Conservation (phyloP, 257 asterid genomes). For the Jasminum sambac region DNA sequence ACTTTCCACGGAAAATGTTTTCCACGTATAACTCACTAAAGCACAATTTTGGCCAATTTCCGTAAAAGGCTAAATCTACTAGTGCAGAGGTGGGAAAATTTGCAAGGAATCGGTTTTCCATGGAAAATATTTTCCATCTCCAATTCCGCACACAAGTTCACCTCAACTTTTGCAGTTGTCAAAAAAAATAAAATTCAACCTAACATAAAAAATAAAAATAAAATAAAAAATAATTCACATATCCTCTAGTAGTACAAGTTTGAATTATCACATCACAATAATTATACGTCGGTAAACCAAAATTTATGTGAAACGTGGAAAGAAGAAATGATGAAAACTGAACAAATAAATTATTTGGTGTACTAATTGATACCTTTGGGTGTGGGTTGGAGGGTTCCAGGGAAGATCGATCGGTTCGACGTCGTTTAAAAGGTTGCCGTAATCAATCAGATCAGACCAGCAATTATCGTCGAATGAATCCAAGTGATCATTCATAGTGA, state of each 20-base stretch:
- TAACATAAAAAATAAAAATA: not conserved
- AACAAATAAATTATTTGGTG: not conserved
- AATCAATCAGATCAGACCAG: slow-evolving; percentile 46
- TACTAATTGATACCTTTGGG: slow-evolving; percentile 24
- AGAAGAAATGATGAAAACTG: not conserved
- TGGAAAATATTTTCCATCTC: too few species aligned
- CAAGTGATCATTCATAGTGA: slow-evolving; percentile 29
- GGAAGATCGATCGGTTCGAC: slow-evolving; percentile 25
- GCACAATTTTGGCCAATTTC: too few species aligned
- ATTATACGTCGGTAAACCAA: not conserved
- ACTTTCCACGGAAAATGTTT: too few species aligned
- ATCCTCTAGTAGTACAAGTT: too few species aligned
- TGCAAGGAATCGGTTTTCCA: too few species aligned
- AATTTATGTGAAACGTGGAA: not conserved
- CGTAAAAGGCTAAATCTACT: too few species aligned
- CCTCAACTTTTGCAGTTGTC: not conserved
- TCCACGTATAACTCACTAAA: too few species aligned
- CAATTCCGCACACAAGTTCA: too few species aligned
- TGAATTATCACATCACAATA: not conserved
- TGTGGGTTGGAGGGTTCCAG: slow-evolving; percentile 25
- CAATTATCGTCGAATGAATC: slow-evolving; percentile 37
- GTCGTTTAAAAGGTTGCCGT: slow-evolving; percentile 39
- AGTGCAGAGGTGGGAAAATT: too few species aligned
- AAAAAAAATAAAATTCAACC: not conserved
- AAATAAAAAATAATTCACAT: too few species aligned